Conservation (phyloP, 2,329 filamentous ascomycete genomes). For the Penicillium sp. region DNA sequence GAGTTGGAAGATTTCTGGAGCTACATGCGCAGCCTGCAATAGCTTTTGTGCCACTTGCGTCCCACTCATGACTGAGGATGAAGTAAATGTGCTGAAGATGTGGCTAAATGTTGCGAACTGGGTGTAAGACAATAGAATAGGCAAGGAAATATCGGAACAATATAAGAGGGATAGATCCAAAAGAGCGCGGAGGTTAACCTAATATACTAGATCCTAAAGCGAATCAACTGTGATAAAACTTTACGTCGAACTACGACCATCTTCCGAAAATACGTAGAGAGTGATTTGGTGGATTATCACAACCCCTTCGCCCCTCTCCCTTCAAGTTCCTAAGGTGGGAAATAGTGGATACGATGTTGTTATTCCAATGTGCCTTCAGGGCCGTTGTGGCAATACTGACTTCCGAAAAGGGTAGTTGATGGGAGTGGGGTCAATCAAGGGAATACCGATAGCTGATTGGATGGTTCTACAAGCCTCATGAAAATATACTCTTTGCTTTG, state of each 20-base stretch:
- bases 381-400: background rate
- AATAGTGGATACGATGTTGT: background rate
- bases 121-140: background rate
- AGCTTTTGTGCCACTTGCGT: background rate
- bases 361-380: background rate
- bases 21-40: constrained; percentile 14
- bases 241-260: background rate
- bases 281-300: background rate
- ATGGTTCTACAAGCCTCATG: too few relatives aligned
- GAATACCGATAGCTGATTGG: background rate
- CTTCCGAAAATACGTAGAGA: background rate
- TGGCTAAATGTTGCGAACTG: too few relatives aligned
- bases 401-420: background rate
- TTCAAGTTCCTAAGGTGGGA: background rate
- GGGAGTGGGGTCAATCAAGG: background rate
- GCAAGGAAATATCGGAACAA: background rate
- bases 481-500: too few relatives aligned
- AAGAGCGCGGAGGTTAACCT: background rate
- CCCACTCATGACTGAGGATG: background rate
- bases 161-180: background rate
- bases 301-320: background rate
- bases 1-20: constrained; percentile 34
- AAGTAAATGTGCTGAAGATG: background rate
- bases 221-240: background rate
- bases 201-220: background rate